Evolutionary conservation across 768 basidiomycete species (phyloP).

Genomic region (Grammothele lineata): DNA sequence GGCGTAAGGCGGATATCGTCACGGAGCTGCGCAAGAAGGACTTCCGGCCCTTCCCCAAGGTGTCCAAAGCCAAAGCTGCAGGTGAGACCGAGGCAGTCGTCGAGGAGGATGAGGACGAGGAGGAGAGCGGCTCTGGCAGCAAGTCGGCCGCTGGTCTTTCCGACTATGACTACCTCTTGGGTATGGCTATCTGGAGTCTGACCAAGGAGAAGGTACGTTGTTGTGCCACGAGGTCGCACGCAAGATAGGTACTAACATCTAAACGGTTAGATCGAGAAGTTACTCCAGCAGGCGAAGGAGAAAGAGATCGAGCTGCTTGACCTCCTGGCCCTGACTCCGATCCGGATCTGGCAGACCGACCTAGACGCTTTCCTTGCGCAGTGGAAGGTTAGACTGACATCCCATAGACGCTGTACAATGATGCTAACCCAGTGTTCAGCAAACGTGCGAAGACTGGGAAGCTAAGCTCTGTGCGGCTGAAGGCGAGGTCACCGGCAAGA

Average conservation of each 20-base stretch:
- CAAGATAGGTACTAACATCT: too few relatives aligned
- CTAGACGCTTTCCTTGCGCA: slow-evolving; percentile 77
- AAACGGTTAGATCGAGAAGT: slow-evolving; percentile 84
- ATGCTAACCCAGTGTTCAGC: slow-evolving; percentile 23
- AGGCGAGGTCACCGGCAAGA: slow-evolving; percentile 38
- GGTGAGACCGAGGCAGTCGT: slow-evolving; percentile 61
- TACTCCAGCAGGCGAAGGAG: slow-evolving; percentile 71
- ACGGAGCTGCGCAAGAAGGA: slow-evolving; percentile 75
- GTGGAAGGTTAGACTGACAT: slow-evolving; percentile 72
- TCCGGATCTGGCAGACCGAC: slow-evolving; percentile 86
- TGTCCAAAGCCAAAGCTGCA: slow-evolving; percentile 56
- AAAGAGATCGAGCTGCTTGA: slow-evolving; percentile 80
- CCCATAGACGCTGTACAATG: neutral
- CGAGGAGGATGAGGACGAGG: slow-evolving; percentile 50
- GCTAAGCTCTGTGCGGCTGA: slow-evolving; percentile 40
- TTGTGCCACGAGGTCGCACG: too few relatives aligned
- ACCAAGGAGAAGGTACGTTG: slow-evolving; percentile 90
- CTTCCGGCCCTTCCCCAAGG: slow-evolving; percentile 92
- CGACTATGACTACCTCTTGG: slow-evolving; percentile 91
- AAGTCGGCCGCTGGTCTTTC: slow-evolving; percentile 30
- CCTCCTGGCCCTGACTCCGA: slow-evolving; percentile 74
- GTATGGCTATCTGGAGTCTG: slow-evolving; percentile 94
- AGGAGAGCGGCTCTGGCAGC: slow-evolving; percentile 43
- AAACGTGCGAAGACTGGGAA: slow-evolving; percentile 39
- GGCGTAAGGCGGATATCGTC: slow-evolving; percentile 86